Base-by-base conservation (phyloP, 106 monocot genomes). In the Triglochin maritima region DNA sequence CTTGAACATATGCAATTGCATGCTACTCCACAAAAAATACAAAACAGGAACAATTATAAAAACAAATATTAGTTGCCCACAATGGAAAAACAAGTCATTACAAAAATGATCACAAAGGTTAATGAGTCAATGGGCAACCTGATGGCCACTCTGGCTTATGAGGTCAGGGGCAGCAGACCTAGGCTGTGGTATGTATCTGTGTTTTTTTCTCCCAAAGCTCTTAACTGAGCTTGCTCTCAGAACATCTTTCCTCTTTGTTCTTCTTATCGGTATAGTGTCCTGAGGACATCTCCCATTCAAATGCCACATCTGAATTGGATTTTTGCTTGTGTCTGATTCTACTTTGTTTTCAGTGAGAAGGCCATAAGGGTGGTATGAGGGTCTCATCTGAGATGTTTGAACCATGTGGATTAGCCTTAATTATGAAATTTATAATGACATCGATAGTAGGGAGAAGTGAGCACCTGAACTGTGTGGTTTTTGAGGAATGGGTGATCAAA, bases 1-100 rank as follows among this genome's bases (percentile, higher is more conserved):
- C 94, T 62, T 87, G 84, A 64, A 95, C 87, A 83, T 95, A 95
- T 45, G 82, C 82, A 78, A 89, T 94, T 45, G 89, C 94, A 83
- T 94, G 94, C 94, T 93, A 49, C 68, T 72, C 78, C 44, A 80
- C 46, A 43, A 63, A 72, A 66, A 14, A 51, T n/a, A 44, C 14
- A 55, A 49, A 12, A 50, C 43, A 71, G 54, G 44, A 45, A 9
- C 46, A 11, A 44, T 43, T 7, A 63, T 59, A 60, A 55, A 6
- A 59, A 17, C 59, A 64, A 50, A 49, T 43, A 6, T 56, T 7
- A 46, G 56, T 12, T 71, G 44, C 46, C 7, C 57, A 59, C 42
- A 65, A 46, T 42, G 2, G 9, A 62, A 73, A 72, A 57, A 14
- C 62, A 64, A n/a, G 9, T 62, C 41, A 56, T 67, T 57, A 7